These are phyloP conservation scores for Patellaria atrata DNA, from an alignment of 495 filamentous ascomycete species.

Conservation along the genomic window DNA sequence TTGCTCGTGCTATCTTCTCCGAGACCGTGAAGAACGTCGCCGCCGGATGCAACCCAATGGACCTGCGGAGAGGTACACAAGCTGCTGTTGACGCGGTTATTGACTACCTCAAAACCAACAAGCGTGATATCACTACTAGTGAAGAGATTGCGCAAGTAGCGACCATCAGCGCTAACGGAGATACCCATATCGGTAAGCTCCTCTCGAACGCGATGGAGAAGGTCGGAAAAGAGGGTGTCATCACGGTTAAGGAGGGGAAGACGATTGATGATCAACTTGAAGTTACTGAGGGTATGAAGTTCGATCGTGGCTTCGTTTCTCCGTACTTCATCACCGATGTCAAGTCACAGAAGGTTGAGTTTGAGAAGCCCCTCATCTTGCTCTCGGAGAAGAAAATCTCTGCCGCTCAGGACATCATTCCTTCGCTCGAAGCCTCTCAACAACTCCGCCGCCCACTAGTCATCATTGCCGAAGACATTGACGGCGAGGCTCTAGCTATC, in stretches of 20 bases:
- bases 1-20: constrained; percentile 96
- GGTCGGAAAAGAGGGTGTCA: constrained; percentile 99
- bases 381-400: constrained; percentile 99
- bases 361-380: constrained; percentile 96
- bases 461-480: constrained; percentile 98
- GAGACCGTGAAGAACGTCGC: constrained; percentile 99
- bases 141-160: constrained; percentile 97
- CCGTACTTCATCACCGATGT: constrained; percentile 99
- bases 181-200: constrained; percentile 86
- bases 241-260: constrained; percentile 99
- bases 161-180: constrained; percentile 94
- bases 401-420: constrained; percentile 93
- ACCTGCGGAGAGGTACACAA: constrained; percentile 90
- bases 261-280: constrained; percentile 96
- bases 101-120: constrained; percentile 82
- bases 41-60: constrained; percentile 99
- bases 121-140: constrained; percentile 91
- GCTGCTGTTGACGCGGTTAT: constrained; percentile 90
- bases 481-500: constrained; percentile 94
- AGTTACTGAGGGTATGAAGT: constrained; percentile 98
- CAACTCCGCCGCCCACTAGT: constrained; percentile 88
- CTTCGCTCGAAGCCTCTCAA: constrained; percentile 90
- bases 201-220: constrained; percentile 99
- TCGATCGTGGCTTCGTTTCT: constrained; percentile 95
- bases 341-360: constrained; percentile 97